These are phyloP conservation scores for Coemansia sp. DNA, from an alignment of 192 early-diverging fungal genomes.

Conservation along the genomic window DNA sequence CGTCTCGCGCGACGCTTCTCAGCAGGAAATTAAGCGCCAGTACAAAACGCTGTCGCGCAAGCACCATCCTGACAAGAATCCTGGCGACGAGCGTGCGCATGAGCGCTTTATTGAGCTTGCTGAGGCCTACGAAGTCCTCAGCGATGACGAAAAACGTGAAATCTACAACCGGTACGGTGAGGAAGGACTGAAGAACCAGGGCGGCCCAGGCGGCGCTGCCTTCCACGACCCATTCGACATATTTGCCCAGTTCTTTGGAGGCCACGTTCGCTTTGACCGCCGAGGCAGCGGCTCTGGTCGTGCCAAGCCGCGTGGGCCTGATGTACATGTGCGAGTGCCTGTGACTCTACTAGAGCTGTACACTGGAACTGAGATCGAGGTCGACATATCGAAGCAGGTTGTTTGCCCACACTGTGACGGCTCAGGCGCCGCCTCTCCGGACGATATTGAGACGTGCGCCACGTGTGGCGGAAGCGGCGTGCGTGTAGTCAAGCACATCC, in stretches of 20 bases:
- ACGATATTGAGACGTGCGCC: conserved; percentile 82
- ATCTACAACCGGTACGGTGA: conserved; percentile 94
- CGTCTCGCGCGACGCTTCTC: conserved; percentile 53
- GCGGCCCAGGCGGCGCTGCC: conserved; percentile 51
- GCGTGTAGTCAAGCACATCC: conserved; percentile 74
- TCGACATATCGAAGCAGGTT: conserved; percentile 92
- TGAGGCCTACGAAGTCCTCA: conserved; percentile 91
- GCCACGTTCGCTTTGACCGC: conserved; percentile 59
- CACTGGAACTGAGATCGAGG: conserved; percentile 74
- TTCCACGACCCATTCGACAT: conserved; percentile 99
- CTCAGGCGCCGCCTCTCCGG: conserved; percentile 77
- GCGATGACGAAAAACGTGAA: conserved; percentile 85
- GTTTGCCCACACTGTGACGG: conserved; percentile 92
- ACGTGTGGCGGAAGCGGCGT: conserved; percentile 79
- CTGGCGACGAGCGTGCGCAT: conserved; percentile 77
- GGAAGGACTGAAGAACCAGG: conserved; percentile 84
- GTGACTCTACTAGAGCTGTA: conserved; percentile 93
- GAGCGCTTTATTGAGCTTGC: conserved; percentile 86
- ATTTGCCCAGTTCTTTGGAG: conserved; percentile 87
- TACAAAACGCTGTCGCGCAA: conserved; percentile 89
- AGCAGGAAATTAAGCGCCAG: conserved; percentile 88
- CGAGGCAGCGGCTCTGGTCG: conserved; percentile 36
- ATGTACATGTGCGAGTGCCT: conserved; percentile 70
- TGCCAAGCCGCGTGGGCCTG: conserved; percentile 81
- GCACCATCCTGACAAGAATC: conserved; percentile 87